A percentile compares a stretch with the other conserved stretches of the same genome.
These are phyloP conservation scores for Cryptosporidium viatorum DNA, from an alignment of 169 alveolate species.

Conservation along the genomic window DNA sequence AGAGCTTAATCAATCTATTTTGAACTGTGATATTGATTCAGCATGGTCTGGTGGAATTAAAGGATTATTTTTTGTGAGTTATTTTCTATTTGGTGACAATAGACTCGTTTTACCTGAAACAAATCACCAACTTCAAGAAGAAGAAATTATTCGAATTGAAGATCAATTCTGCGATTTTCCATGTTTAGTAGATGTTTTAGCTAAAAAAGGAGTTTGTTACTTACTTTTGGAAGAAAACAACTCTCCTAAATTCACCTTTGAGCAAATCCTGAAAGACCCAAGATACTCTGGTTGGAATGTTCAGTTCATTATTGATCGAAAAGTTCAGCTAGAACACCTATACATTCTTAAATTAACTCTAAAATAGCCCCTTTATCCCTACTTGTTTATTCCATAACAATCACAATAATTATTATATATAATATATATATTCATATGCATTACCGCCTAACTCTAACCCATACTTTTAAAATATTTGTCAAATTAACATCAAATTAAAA, in stretches of 20 bases:
- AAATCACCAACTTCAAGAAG: background rate
- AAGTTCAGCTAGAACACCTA: constrained; percentile 26
- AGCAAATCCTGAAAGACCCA: constrained; percentile 13
- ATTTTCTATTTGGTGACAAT: constrained; percentile 42
- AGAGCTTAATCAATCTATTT: constrained; percentile 7
- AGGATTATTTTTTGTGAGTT: constrained; percentile 33
- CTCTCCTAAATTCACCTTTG: background rate
- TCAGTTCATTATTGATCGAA: constrained; percentile 17
- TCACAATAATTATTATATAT: no score
- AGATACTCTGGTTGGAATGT: constrained; percentile 40
- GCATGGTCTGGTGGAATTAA: constrained; percentile 72
- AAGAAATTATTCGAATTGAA: background rate
- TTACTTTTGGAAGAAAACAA: constrained; percentile 41
- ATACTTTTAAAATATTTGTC: no score
- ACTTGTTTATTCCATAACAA: background rate
- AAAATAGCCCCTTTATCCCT: background rate
- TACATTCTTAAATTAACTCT: constrained; percentile 13
- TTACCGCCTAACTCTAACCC: background rate
- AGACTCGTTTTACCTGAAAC: background rate
- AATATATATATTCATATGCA: no score
- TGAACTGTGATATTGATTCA: constrained; percentile 5
- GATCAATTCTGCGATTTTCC: background rate
- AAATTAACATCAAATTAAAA: no score
- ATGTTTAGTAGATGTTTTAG: constrained; percentile 17
- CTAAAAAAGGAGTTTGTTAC: constrained; percentile 31